Conservation (phyloP, 2,329 filamentous ascomycete species). For the Exophiala oligosperma region DNA sequence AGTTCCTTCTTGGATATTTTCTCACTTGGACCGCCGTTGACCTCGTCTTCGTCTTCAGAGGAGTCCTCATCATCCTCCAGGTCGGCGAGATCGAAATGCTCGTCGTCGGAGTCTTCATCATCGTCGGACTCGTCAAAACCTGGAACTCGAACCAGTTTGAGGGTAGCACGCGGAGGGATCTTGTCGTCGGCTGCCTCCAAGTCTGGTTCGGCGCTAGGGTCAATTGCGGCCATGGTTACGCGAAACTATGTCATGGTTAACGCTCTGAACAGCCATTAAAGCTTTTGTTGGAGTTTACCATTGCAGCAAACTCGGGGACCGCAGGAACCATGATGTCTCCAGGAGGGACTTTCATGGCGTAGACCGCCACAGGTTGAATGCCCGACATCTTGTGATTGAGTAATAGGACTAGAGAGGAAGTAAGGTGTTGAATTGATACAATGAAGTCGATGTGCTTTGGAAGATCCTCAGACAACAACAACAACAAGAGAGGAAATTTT, state of each 20-base stretch:
- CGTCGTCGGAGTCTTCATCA: slow-evolving; percentile 58
- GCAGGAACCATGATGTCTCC: slow-evolving; percentile 81
- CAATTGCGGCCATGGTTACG: slow-evolving; percentile 97
- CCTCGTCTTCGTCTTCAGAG: slow-evolving; percentile 59
- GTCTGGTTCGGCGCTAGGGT: slow-evolving; percentile 76
- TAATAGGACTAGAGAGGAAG: slow-evolving; percentile 19
- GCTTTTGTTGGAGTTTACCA: slow-evolving; percentile 59
- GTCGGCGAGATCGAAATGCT: slow-evolving; percentile 37
- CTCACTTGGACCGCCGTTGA: slow-evolving; percentile 68
- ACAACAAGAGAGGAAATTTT: neutral
- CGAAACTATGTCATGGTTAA: slow-evolving; percentile 65
- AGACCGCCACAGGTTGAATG: slow-evolving; percentile 71
- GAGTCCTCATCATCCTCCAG: slow-evolving; percentile 45
- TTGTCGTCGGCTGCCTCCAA: slow-evolving; percentile 64
- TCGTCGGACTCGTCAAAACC: slow-evolving; percentile 56
- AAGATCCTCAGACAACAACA: neutral
- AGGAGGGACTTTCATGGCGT: slow-evolving; percentile 86
- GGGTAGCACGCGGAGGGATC: slow-evolving; percentile 63
- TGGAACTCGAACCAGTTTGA: slow-evolving; percentile 83
- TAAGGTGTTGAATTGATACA: neutral
- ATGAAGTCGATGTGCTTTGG: neutral
- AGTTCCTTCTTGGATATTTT: slow-evolving; percentile 83
- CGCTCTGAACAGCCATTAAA: neutral
- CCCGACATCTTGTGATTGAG: slow-evolving; percentile 41
- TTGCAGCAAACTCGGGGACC: slow-evolving; percentile 74